Base-by-base conservation (phyloP, 805 yeast genomes). In the Cyberlindnera amylophila region DNA sequence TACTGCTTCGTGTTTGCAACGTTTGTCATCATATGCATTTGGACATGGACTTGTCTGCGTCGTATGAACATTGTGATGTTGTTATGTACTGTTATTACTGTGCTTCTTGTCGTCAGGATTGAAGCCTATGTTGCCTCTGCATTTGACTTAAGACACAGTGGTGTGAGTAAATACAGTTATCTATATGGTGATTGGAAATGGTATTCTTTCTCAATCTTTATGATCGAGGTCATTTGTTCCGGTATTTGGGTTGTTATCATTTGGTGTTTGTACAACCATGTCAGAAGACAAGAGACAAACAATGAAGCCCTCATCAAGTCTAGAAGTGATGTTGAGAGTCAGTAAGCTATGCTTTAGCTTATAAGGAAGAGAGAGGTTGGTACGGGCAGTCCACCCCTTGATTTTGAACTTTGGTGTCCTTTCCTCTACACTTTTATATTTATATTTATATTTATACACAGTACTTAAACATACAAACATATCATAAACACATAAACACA, bases 181-280 rank as follows among this genome's bases (percentile, higher is more conserved):
- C 18, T 37, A 4, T 19, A 31, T 7, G 45, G 45, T n/a, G 23
- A 37, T 10, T 42, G 41, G 41, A 32, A 23, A 12, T 6, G 33
- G 13, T 42, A 18, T 28, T 23, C 14, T 14, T 16, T 18, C 26
- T 32, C 23, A 8, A 19, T 16, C 4, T 32, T 32, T 23, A 10
- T 32, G 23, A 18, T 19, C 3, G 34, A 32, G 23, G 34, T 17
- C 7, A 9, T 32, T 17, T 18, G 23, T 10, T 32, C 34, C 18
- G 34, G 23, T 17, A 9, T 17, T 9, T 32, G 34, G 34, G 23
- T 13, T 17, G 23, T 32, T 13, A 32, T 32, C 5, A 16, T 32
- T 8, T 32, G 34, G 34, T 32, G 34, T 14, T 32, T 32, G 23
- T 17, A 18, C 11, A 7, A 4, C 14, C 34, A 32, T 17, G 14